Evolutionary conservation across 1,284 basidiomycete genomes (phyloP), one percentile per base, ranked within the genome.

Genomic region (Apiotrichum montevideense): DNA sequence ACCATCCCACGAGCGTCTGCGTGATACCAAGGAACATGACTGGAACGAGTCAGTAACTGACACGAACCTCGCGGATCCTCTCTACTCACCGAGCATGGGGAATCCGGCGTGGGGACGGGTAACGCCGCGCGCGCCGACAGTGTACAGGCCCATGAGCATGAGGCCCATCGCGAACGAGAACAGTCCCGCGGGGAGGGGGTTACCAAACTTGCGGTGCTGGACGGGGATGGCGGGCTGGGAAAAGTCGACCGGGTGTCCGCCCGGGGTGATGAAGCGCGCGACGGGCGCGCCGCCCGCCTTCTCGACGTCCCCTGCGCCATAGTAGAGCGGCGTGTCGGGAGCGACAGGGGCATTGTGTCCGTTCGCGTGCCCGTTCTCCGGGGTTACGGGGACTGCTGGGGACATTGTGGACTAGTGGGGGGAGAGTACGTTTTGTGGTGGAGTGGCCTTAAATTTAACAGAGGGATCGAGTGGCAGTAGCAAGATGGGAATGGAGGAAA

Each of bases 171-270:
- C 48, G 52, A 55, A 52, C 21, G 58, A 44, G 55, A 61, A 47
- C 40, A 58, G 60, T 10, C 55, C 58, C 35, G 59, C 53, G 35
- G 63, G 63, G 35, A 59, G 53, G 44, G 59, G 63, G 59, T 60
- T 62, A 51, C 60, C 60, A 46, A 34, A 62, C 57, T 57, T 62
- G 46, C 60, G 57, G 60, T 66, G 56, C 56, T 62, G 54, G 52
- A 54, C 56, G 34, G 62, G 59, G 57, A 63, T 58, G 34, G 55
- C 59, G 6, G 62, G 62, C 52, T 63, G 62, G 21, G 59, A 62
- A 34, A 50, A 61, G 57, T 63, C 62, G 55, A 59, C 48, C n/a
- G 62, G 59, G 52, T 63, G 62, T 10, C 62, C 62, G n/a, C 60
- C 60, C 32, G 62, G 62, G 9, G 62, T 63, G 43, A 63, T 37